A percentile compares a stretch with the other conserved stretches of the same genome.
Evolutionary conservation across 345 rosid genomes (phyloP).

Genomic region (Balakata baccata): DNA sequence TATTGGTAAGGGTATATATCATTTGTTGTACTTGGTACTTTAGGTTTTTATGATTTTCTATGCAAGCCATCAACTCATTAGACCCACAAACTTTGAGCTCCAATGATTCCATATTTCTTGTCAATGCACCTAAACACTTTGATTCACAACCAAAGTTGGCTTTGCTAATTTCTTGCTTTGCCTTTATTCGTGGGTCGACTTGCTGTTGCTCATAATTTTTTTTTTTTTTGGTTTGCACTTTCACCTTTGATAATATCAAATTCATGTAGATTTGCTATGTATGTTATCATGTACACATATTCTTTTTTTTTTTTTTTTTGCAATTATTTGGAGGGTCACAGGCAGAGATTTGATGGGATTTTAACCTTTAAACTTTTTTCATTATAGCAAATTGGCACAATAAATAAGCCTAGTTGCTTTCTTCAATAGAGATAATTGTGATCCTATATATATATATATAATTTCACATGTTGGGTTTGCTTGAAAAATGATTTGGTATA

Average conservation of each 20-base stretch:
- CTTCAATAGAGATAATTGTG: neutral
- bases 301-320: neutral
- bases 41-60: conserved; percentile 5
- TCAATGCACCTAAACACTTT: conserved; percentile 10
- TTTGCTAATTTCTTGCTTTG: neutral
- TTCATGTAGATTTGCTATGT: too few species aligned
- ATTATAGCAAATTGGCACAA: neutral
- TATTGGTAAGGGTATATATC: neutral
- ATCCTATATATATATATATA: too few species aligned
- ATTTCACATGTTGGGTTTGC: neutral
- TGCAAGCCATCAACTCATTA: conserved; percentile 12
- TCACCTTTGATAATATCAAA: too few species aligned
- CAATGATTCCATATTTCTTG: conserved; percentile 6
- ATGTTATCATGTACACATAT: too few species aligned
- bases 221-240: too few species aligned
- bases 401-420: neutral
- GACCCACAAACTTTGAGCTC: conserved; percentile 13
- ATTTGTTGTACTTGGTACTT: conserved; percentile 8
- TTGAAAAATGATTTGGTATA: neutral
- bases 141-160: conserved; percentile 5
- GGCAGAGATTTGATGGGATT: neutral
- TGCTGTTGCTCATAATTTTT: too few species aligned
- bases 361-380: neutral
- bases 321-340: neutral
- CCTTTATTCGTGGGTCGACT: neutral